phyloP scores from a whole-genome alignment of 352 stramenopile genomes.

The Pythium dissimile region DNA sequence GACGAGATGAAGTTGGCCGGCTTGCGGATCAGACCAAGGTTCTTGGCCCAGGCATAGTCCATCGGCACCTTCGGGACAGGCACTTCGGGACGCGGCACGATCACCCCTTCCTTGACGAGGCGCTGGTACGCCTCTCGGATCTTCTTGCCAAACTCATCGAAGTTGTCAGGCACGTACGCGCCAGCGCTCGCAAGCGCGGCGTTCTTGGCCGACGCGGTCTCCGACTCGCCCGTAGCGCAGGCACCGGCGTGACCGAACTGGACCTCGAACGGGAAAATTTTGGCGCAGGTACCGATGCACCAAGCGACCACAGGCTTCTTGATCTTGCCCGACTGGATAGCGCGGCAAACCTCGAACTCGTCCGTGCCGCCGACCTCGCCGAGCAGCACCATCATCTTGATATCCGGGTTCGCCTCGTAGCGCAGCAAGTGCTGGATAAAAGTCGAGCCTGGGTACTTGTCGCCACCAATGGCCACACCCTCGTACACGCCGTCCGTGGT shows the following conservation, averaged over 20 bases:
- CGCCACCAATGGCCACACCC: slow-evolving; percentile 91
- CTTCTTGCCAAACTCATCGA: slow-evolving; percentile 93
- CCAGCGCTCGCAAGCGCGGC: slow-evolving; percentile 85
- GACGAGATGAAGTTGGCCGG: slow-evolving; percentile 97
- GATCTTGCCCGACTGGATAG: slow-evolving; percentile 92
- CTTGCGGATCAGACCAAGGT: slow-evolving; percentile 95
- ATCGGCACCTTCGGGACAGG: slow-evolving; percentile 94
- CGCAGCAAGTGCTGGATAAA: slow-evolving; percentile 97
- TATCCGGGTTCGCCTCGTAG: slow-evolving; percentile 94
- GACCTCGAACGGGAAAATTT: slow-evolving; percentile 97
- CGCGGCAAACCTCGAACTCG: slow-evolving; percentile 94
- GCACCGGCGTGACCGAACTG: slow-evolving; percentile 96
- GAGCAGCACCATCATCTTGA: slow-evolving; percentile 96
- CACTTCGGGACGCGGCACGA: slow-evolving; percentile 87
- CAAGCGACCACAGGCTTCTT: slow-evolving; percentile 97
- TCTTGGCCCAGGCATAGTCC: slow-evolving; percentile 97
- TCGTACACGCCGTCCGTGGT: slow-evolving; percentile 96
- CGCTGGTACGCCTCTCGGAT: slow-evolving; percentile 90
- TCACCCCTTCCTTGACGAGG: slow-evolving; percentile 71
- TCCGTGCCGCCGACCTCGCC: slow-evolving; percentile 95
- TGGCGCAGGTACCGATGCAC: slow-evolving; percentile 97
- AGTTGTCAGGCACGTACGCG: slow-evolving; percentile 92
- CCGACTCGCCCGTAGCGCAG: slow-evolving; percentile 89
- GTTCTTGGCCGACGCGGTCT: slow-evolving; percentile 95
- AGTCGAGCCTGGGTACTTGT: slow-evolving; percentile 95